Evolutionary conservation across 1,139 yeast genomes (phyloP).

Genomic region (Zygosaccharomyces pseudobailii): DNA sequence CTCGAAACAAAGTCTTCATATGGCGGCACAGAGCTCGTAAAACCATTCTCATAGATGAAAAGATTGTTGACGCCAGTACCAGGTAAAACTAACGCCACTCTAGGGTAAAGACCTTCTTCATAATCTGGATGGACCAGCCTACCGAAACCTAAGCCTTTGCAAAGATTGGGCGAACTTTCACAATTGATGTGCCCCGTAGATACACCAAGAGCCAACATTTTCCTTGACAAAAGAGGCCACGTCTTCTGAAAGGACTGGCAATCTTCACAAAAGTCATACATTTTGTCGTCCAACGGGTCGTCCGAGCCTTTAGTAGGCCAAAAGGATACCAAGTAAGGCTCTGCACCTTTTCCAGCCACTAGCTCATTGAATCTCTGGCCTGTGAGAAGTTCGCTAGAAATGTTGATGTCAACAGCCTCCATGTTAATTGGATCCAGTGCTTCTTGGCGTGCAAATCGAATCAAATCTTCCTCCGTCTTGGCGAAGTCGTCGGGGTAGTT

Average conservation of each 20-base stretch:
- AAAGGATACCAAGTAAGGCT: conserved; percentile 55
- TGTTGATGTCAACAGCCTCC: conserved; percentile 20
- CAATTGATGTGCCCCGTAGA: conserved; percentile 61
- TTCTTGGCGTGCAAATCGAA: conserved; percentile 49
- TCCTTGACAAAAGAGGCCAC: conserved; percentile 57
- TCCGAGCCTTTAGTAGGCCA: conserved; percentile 51
- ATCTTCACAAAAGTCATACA: conserved; percentile 45
- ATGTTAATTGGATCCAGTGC: conserved; percentile 45
- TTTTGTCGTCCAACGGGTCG: conserved; percentile 32
- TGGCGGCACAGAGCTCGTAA: conserved; percentile 13
- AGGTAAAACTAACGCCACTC: conserved; percentile 40
- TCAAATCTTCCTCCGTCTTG: conserved; percentile 46
- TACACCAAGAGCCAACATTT: conserved; percentile 38
- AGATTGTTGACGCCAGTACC: conserved; percentile 31
- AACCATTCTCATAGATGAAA: conserved; percentile 17
- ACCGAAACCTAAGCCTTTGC: conserved; percentile 46
- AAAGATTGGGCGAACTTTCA: conserved; percentile 43
- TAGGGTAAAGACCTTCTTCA: conserved; percentile 29
- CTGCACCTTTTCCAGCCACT: conserved; percentile 43
- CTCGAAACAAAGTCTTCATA: conserved; percentile 38
- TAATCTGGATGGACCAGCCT: conserved; percentile 27
- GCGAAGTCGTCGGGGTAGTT: conserved; percentile 44
- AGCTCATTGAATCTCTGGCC: conserved; percentile 40
- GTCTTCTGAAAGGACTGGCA: conserved; percentile 47
- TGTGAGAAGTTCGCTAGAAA: conserved; percentile 32